A percentile compares a stretch with the other conserved stretches of the same genome.
phyloP scores from a whole-genome alignment of 305 asterid genomes.

The Fraxinus sp. region DNA sequence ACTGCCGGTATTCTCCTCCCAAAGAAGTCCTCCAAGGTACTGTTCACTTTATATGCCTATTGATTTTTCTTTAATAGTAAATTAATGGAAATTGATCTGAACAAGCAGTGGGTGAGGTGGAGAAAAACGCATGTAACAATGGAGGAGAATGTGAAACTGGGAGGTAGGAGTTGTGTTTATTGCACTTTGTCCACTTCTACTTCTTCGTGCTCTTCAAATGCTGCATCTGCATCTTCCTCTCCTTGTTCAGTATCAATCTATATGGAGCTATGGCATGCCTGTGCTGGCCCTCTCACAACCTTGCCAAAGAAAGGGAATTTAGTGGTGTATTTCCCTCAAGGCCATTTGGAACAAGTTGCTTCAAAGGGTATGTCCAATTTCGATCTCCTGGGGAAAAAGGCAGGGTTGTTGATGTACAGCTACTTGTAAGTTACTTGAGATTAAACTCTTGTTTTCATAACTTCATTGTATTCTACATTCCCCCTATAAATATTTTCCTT shows the following conservation, averaged over 20 bases:
- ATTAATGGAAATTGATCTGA: slow-evolving; percentile 85
- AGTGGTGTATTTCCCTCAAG: slow-evolving; percentile 89
- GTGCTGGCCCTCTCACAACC: slow-evolving; percentile 84
- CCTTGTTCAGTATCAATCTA: slow-evolving; percentile 46
- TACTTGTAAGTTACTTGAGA: slow-evolving; percentile 54
- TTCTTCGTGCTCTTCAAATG: slow-evolving; percentile 73
- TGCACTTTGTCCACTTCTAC: slow-evolving; percentile 51
- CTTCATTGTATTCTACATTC: not conserved
- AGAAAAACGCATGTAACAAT: slow-evolving; percentile 49
- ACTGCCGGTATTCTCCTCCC: no score
- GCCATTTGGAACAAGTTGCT: slow-evolving; percentile 76
- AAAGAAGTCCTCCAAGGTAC: no score
- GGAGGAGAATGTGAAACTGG: slow-evolving; percentile 70
- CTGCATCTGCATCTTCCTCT: slow-evolving; percentile 37
- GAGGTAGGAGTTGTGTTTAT: slow-evolving; percentile 44
- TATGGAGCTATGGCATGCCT: slow-evolving; percentile 92
- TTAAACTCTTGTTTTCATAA: not conserved
- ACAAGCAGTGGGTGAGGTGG: slow-evolving; percentile 67
- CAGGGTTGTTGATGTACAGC: slow-evolving; percentile 74
- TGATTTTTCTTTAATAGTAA: no score
- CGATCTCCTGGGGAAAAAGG: slow-evolving; percentile 50
- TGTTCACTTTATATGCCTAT: no score
- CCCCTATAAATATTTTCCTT: not conserved
- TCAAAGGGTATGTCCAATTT: slow-evolving; percentile 68
- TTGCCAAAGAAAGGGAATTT: slow-evolving; percentile 81